Evolutionary conservation across 352 stramenopile genomes (phyloP), one percentile per base, ranked within the genome.

Genomic region (Globisporangium camurandrum): DNA sequence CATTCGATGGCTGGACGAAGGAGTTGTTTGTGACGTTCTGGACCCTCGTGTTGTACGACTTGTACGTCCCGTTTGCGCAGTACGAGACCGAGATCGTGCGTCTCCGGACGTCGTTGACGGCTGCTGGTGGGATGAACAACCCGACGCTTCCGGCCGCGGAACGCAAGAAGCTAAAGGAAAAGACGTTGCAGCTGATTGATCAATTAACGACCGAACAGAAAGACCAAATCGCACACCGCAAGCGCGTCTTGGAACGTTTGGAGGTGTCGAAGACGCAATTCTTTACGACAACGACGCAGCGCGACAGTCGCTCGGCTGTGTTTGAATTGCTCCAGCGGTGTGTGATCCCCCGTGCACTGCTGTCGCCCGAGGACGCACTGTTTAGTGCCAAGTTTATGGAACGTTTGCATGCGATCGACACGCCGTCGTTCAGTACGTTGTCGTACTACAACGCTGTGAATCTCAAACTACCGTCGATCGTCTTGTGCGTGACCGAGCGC

Each of bases 351-450:
- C 78, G 85, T 31, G 71, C 83, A 11, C 57, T 93, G 14, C 58
- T 95, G 46, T 88, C 76, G 1, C 83, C 85, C 3, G 79, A 93
- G 59, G 85, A 95, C 60, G 83, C 85, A 9, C 50, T 95, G 11
- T 95, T 87, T 43, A 69, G 67, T 23, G 78, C 81, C 26, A 93
- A 94, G 50, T 94, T 95, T 54, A 86, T 93, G 67, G 76, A 88
- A 51, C 70, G 77, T 3, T 47, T 94, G 2, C 85, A 94, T 55
- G 61, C 66, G 4, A 72, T 93, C 46, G 72, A 79, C 43, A 86
- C 75, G 20, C 80, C 84, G 0, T 59, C 71, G 42, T 79, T 95
- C 56, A 86, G 68, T 53, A 84, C 67, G 22, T 44, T 95, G 17
- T 80, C 93, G 60, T 95, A 93, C 58, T 84, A 89, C 46, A 69